A percentile compares a stretch with the other conserved stretches of the same genome.
phyloP scores from a whole-genome alignment of 2,329 filamentous ascomycete genomes.

The Neoarthrinium moseri region DNA sequence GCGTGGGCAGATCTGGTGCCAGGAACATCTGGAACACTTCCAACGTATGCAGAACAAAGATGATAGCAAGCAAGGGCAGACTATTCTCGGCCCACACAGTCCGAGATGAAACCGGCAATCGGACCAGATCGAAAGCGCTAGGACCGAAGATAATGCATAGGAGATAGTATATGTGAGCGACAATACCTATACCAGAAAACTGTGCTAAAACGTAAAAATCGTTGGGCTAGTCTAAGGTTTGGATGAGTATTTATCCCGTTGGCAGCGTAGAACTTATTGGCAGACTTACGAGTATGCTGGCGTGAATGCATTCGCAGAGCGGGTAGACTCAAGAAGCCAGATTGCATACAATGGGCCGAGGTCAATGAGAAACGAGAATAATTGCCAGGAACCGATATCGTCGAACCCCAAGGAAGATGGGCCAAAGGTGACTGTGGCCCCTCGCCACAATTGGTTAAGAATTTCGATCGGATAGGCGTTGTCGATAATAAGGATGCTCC shows the following conservation, averaged over 20 bases:
- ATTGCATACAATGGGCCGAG: slow-evolving; percentile 20
- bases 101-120: slow-evolving; percentile 6
- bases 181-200: slow-evolving; percentile 12
- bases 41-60: slow-evolving; percentile 18
- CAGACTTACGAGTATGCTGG: slow-evolving; percentile 19
- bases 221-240: neutral
- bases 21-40: slow-evolving; percentile 13
- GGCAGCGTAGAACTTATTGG: too few relatives aligned
- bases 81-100: slow-evolving; percentile 1
- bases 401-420: slow-evolving; percentile 18
- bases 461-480: slow-evolving; percentile 14
- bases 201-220: slow-evolving; percentile 7
- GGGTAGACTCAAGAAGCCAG: slow-evolving; percentile 20
- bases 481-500: slow-evolving; percentile 15
- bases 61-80: slow-evolving; percentile 12
- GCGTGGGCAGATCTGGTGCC: slow-evolving; percentile 14
- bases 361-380: slow-evolving; percentile 20
- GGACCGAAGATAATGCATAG: slow-evolving; percentile 14
- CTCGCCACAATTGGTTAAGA: slow-evolving; percentile 17
- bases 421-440: slow-evolving; percentile 16
- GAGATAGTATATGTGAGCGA: slow-evolving; percentile 17
- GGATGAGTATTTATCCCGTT: too few relatives aligned
- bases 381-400: slow-evolving; percentile 19
- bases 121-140: slow-evolving; percentile 6
- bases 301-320: slow-evolving; percentile 14